Evolutionary conservation across 2,329 filamentous ascomycete species (phyloP).

Genomic region (Botryotinia globosa): DNA sequence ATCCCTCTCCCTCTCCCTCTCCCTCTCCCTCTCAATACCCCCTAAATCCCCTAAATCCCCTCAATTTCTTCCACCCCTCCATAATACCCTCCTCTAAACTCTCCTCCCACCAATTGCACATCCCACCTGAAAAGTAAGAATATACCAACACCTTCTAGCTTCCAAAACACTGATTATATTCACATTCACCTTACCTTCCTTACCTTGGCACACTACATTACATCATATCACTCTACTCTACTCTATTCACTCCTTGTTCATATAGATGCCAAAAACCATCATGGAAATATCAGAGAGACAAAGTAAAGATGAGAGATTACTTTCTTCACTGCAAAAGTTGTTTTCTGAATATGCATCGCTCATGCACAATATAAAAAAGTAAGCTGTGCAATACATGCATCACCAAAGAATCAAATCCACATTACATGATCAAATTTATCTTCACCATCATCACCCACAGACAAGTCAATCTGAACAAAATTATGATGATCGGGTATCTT

Average conservation of each 20-base stretch:
- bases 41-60: too few relatives aligned
- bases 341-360: neutral
- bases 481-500: slow-evolving; percentile 16
- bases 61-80: too few relatives aligned
- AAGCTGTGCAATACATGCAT: neutral
- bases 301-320: neutral
- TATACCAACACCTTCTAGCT: too few relatives aligned
- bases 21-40: too few relatives aligned
- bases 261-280: neutral
- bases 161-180: neutral
- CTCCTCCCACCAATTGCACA: too few relatives aligned
- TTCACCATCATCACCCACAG: neutral
- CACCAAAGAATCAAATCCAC: neutral
- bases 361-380: neutral
- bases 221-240: neutral
- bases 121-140: too few relatives aligned
- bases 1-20: too few relatives aligned
- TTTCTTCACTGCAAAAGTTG: neutral
- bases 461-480: neutral
- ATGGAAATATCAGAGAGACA: neutral
- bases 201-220: neutral
- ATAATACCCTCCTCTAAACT: too few relatives aligned
- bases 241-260: neutral
- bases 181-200: neutral
- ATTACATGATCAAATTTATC: neutral